phyloP scores from a whole-genome alignment of 495 filamentous ascomycete genomes.

The Penicillium manginii region DNA sequence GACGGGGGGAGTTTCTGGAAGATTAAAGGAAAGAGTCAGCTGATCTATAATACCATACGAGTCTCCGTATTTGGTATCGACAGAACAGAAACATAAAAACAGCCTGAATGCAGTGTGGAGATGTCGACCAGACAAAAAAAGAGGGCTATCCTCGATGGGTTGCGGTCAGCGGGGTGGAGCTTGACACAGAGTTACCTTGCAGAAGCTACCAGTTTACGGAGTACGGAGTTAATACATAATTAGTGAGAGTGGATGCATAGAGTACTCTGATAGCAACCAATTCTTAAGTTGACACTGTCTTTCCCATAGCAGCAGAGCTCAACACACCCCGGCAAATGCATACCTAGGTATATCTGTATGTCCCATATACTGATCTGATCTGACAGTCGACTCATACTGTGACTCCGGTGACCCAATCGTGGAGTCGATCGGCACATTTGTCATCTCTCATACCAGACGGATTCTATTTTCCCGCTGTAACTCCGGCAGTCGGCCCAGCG shows the following conservation, averaged over 20 bases:
- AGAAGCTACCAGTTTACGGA: no score
- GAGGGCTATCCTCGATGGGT: conserved; percentile 4
- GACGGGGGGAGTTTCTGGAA: conserved; percentile 5
- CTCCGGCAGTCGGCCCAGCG: conserved; percentile 27
- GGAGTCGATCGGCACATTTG: conserved; percentile 48
- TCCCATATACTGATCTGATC: no score
- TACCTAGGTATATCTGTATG: no score
- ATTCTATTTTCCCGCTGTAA: conserved; percentile 47
- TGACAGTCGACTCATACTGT: background rate
- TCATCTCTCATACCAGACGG: conserved; percentile 45
- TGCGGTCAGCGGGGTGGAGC: conserved; percentile 15
- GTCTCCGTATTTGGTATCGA: background rate
- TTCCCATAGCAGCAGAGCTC: no score
- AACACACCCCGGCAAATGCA: no score
- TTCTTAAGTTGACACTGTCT: no score
- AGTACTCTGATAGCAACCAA: no score
- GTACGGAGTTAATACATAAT: no score
- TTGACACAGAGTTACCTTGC: no score
- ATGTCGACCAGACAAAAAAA: conserved; percentile 3
- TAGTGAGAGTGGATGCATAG: no score
- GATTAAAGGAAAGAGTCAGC: conserved; percentile 9
- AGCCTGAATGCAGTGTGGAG: conserved; percentile 18
- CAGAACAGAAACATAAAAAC: conserved; percentile 1
- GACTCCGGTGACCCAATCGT: conserved; percentile 42
- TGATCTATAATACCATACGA: conserved; percentile 13